Conservation (phyloP, 192 early-diverging fungal species). For the Backusella sp. region DNA sequence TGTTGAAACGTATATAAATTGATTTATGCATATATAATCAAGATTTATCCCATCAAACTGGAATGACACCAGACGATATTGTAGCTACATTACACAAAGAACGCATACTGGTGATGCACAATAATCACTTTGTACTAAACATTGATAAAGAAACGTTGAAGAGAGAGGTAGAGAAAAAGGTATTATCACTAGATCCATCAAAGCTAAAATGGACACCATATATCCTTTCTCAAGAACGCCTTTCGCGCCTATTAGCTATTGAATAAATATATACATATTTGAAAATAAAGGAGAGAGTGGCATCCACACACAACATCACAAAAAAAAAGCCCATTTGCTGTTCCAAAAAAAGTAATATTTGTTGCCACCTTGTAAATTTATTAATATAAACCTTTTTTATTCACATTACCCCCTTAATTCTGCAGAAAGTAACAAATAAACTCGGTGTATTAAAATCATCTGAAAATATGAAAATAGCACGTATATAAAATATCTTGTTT, state of each 20-base stretch:
- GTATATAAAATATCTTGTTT: too few species aligned
- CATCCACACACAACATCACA: background rate
- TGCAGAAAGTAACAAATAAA: background rate
- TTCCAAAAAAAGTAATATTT: constrained; percentile 1
- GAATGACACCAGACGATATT: constrained; percentile 85
- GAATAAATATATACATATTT: background rate
- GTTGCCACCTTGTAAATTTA: background rate
- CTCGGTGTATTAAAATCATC: background rate
- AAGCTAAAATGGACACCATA: background rate
- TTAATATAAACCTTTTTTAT: background rate
- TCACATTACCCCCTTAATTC: background rate
- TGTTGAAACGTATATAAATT: too few species aligned
- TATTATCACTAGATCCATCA: background rate
- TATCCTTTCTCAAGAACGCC: constrained; percentile 5
- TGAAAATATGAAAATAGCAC: background rate
- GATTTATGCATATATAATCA: background rate
- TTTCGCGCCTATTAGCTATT: background rate
- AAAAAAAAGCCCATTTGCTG: background rate
- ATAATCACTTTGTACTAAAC: background rate
- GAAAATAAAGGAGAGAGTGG: background rate
- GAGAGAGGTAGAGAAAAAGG: background rate
- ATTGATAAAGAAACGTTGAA: background rate
- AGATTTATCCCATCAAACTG: constrained; percentile 72
- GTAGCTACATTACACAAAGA: constrained; percentile 71
- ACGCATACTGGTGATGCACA: constrained; percentile 36